These are phyloP conservation scores for Metschnikowia kunwiensis DNA, from an alignment of 805 yeast genomes.

Conservation along the genomic window DNA sequence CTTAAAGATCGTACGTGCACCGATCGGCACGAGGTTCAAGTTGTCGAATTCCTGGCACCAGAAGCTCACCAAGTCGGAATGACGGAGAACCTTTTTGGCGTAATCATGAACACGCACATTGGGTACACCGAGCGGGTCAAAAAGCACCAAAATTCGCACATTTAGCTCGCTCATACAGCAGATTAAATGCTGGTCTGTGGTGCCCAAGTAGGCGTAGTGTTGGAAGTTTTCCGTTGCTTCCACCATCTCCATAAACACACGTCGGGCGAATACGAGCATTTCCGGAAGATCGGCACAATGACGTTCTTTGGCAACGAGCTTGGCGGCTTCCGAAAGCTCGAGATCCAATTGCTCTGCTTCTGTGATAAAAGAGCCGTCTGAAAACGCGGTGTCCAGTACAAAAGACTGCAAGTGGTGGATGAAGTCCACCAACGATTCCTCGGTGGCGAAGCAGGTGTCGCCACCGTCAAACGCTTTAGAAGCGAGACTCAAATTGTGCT, in stretches of 20 bases:
- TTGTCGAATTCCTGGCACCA: neutral
- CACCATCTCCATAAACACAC: neutral
- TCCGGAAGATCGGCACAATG: too few species aligned
- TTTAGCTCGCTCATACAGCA: slow-evolving; percentile 1
- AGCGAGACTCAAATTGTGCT: too few species aligned
- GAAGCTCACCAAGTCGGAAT: neutral
- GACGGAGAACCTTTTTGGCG: neutral
- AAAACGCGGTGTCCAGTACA: neutral
- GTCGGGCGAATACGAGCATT: neutral
- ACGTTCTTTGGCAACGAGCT: neutral
- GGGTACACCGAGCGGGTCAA: neutral
- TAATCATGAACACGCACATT: neutral
- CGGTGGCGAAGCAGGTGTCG: too few species aligned
- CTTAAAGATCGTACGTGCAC: neutral
- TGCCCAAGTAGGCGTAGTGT: slow-evolving; percentile 1
- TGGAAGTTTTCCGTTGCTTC: neutral
- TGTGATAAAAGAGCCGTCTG: neutral
- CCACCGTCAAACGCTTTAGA: too few species aligned
- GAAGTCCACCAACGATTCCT: too few species aligned
- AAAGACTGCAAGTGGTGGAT: neutral
- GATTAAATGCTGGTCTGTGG: neutral
- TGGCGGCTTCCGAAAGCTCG: neutral
- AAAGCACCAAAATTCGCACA: neutral
- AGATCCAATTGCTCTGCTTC: neutral
- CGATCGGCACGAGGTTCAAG: neutral